Percentiles rank a stretch among this genome's conserved stretches.
Evolutionary conservation across 2,329 filamentous ascomycete genomes (phyloP).

Genomic region (Pseudopithomyces chartarum): DNA sequence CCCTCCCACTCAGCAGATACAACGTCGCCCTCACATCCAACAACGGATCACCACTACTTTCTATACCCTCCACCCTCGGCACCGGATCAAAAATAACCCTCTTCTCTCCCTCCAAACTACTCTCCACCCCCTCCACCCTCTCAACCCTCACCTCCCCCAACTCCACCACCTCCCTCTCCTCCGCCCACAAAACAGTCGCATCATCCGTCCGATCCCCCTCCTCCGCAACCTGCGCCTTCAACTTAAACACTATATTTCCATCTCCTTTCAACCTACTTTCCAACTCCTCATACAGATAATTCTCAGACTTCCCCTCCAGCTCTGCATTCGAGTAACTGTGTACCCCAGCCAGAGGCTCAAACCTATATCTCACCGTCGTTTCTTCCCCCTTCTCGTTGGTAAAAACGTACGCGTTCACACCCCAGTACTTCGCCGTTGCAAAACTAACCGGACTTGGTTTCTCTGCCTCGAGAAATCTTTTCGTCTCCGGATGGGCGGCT

Average conservation of each 20-base stretch:
- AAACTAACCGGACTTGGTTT: conserved; percentile 59
- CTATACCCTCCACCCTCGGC: conserved; percentile 59
- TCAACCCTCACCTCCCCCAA: conserved; percentile 57
- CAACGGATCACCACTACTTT: conserved; percentile 60
- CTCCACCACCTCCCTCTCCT: conserved; percentile 55
- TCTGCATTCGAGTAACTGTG: conserved; percentile 47
- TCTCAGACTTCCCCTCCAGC: conserved; percentile 43
- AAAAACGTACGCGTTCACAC: conserved; percentile 57
- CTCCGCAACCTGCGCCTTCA: conserved; percentile 57
- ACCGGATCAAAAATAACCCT: conserved; percentile 63
- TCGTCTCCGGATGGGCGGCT: conserved; percentile 52
- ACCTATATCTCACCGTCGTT: conserved; percentile 56
- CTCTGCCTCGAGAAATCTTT: conserved; percentile 54
- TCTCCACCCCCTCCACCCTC: conserved; percentile 45
- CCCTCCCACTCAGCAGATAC: conserved; percentile 61
- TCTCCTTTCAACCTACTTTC: conserved; percentile 36
- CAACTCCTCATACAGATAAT: conserved; percentile 59
- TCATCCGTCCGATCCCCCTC: conserved; percentile 56
- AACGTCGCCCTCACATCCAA: conserved; percentile 61
- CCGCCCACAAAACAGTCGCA: conserved; percentile 59
- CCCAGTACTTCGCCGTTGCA: conserved; percentile 54
- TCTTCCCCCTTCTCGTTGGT: conserved; percentile 46
- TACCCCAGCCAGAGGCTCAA: conserved; percentile 54
- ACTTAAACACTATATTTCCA: conserved; percentile 51
- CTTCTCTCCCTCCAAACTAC: conserved; percentile 54